Conservation (phyloP, 2,329 filamentous ascomycete species). For the Venturia aucupariae region DNA sequence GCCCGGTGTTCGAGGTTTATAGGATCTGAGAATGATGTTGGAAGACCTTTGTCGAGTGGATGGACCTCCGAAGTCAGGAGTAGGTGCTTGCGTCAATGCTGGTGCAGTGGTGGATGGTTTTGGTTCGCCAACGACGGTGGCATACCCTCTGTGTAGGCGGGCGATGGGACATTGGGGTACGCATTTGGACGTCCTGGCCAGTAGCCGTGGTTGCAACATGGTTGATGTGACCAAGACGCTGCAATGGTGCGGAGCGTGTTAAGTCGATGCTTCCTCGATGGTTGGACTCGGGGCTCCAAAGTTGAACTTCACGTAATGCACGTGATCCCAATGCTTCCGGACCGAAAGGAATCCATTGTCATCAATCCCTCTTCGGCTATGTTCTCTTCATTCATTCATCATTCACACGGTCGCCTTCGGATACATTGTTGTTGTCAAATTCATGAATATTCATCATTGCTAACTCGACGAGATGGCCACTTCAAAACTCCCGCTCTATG, state of each 20-base stretch:
- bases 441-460: background rate
- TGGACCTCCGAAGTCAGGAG: background rate
- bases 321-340: background rate
- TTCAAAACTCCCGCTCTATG: background rate
- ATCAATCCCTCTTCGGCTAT: background rate
- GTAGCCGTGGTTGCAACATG: constrained; percentile 61
- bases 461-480: background rate
- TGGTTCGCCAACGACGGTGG: constrained; percentile 2
- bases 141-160: constrained; percentile 40
- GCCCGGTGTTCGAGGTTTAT: constrained; percentile 89
- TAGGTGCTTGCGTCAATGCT: background rate
- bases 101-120: background rate
- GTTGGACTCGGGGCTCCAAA: background rate
- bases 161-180: constrained; percentile 39
- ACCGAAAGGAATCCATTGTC: background rate
- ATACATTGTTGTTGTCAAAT: background rate
- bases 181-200: constrained; percentile 42
- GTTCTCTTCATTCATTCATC: background rate
- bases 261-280: background rate
- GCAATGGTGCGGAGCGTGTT: background rate
- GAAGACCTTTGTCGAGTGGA: background rate
- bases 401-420: background rate
- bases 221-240: background rate
- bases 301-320: background rate
- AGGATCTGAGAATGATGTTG: constrained; percentile 48